A percentile compares a stretch with the other conserved stretches of the same genome.
These are phyloP conservation scores for Alliaria petiolata DNA, from an alignment of 345 rosid genomes.

Conservation along the genomic window DNA sequence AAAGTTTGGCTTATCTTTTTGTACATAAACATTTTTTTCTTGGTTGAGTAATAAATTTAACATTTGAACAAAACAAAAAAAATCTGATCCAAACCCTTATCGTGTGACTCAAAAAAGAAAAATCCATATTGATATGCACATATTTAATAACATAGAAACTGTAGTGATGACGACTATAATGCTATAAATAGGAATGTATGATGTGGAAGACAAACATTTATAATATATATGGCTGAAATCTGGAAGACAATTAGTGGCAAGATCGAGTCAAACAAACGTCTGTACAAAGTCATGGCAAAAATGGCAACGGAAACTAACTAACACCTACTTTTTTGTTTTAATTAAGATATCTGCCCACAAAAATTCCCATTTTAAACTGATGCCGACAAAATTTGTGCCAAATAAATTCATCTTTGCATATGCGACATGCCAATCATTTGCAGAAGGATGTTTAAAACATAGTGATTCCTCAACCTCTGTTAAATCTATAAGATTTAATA, in stretches of 20 bases:
- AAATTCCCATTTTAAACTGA: neutral
- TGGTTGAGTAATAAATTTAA: too few relatives aligned
- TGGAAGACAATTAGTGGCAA: conserved; percentile 10
- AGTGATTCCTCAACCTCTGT: too few relatives aligned
- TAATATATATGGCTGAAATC: conserved; percentile 11
- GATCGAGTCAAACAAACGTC: conserved; percentile 10
- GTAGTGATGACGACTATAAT: neutral
- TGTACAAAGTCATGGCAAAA: neutral
- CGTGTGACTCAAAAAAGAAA: too few relatives aligned
- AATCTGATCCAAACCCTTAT: too few relatives aligned
- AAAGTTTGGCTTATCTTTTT: too few relatives aligned
- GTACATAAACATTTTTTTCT: too few relatives aligned
- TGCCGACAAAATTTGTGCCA: neutral
- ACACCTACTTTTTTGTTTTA: neutral
- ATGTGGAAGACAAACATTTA: neutral
- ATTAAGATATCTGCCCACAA: neutral
- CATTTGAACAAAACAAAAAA: too few relatives aligned
- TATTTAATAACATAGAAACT: too few relatives aligned
- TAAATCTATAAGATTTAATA: neutral
- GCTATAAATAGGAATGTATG: neutral
- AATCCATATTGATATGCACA: too few relatives aligned
- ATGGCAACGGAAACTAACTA: neutral
- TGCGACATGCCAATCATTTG: neutral
- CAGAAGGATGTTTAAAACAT: neutral
- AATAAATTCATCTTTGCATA: neutral